Evolutionary conservation across 179 eudicot species (phyloP), one percentile per base, ranked within the genome.

Genomic region (Patellifolia procumbens): DNA sequence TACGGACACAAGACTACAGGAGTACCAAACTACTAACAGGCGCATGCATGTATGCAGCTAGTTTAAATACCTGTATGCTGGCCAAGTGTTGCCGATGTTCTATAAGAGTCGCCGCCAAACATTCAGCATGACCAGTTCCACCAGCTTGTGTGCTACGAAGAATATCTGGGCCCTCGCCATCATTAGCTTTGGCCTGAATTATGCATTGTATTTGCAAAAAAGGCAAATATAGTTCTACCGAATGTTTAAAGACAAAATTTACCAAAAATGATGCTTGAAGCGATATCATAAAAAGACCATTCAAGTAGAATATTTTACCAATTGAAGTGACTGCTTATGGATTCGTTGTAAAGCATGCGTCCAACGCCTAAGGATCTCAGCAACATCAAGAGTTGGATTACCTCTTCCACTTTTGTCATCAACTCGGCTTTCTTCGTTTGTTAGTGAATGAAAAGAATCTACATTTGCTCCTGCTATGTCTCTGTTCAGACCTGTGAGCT

Each of bases 161-260:
- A 76, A 95, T 94, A 78, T 95, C 97, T 43, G 99, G 99, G 55
- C 99, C 99, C 84, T 91, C 97, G 67, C 99, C 97, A 75, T 95
- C 92, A 87, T 91, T 93, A 75, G 97, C 88, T 83, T 95, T 95
- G 78, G 97, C 87, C 99, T 95, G 76, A 49, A 81, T 43, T 37
- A 79, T 72, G 75, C 16, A n/a, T 43, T 68, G 31, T 12, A 66
- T 34, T 79, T 53, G 55, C 37, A 26, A 68, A 65, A 68, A 28
- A 6, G 22, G 19, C 20, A 26, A 46, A 31, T 32, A 15, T 5
- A 26, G 11, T 68, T 28, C 13, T 24, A 43, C 22, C 11, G 28
- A 46, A 68, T 45, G 35, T 67, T 67, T 32, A 43, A 22, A 26
- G 37, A 68, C 28, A 45, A 13, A 68, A 0, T 26, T 32, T 26